Evolutionary conservation across 2,329 filamentous ascomycete species (phyloP), one percentile per base, ranked within the genome.

Genomic region (Chalaropsis thielavioides): DNA sequence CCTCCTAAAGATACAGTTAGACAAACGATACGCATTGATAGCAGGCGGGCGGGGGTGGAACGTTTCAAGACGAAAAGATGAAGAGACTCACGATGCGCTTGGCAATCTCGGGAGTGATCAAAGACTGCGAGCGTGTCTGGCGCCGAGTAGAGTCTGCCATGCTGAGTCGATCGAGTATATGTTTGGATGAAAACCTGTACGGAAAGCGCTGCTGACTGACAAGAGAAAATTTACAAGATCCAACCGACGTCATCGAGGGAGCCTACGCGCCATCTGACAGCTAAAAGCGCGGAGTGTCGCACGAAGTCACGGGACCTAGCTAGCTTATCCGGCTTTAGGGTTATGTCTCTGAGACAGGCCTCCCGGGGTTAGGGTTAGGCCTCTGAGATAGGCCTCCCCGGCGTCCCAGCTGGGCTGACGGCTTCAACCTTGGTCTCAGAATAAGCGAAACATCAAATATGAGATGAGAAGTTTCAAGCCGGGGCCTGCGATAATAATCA

Each of bases 1-100:
- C 85, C 83, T 96, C 92, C 89, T 94, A 66, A 13, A 51, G 24
- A 24, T 5, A 51, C 46, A 15, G 22, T 51, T 43, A 17, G 13
- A 2, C 31, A 1, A 35, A 38, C 35, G 10, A 38, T 38, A 8
- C 35, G 35, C 35, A 38, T 38, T 0, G 67, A 70, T 56, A 72
- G 70, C 40, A 17, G 27, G 15, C 19, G 24, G 17, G 58, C 49
- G 19, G 8, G 54, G 60, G 24, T 27, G 6, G n/a, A 43, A 54
- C 40, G 5, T 61, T 63, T 38, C 68, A 46, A 69, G 58, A 35
- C 17, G 13, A 31, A 15, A 35, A 27, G n/a, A n/a, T n/a, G n/a
- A n/a, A n/a, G n/a, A 44, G 2, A 71, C 80, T 71, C 71, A 84
- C 82, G 66, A 84, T 83, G 69, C 80, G 77, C 68, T 80, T 76